Evolutionary conservation across 768 basidiomycete species (phyloP).

Genomic region (Rhodosporidiobolus sp.): DNA sequence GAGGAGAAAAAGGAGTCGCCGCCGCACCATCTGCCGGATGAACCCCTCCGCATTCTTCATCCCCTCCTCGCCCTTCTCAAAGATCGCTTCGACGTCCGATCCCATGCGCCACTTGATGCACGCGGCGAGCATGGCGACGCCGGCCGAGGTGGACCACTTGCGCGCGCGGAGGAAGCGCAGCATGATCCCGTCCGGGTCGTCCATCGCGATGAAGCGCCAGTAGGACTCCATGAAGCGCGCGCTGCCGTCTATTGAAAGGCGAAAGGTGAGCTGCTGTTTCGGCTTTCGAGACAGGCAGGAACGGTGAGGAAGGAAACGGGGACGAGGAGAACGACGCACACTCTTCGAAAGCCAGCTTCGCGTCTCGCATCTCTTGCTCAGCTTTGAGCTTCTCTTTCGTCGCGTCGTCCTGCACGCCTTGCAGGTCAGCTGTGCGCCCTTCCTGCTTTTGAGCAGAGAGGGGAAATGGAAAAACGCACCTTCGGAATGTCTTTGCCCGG

Average conservation of each 20-base stretch:
- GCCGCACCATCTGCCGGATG: constrained; percentile 38
- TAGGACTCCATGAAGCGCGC: constrained; percentile 36
- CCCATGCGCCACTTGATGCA: constrained; percentile 44
- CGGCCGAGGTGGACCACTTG: constrained; percentile 42
- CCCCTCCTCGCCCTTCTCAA: constrained; percentile 41
- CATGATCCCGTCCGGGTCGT: constrained; percentile 40
- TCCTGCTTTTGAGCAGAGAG: too few relatives aligned
- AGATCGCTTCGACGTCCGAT: constrained; percentile 41
- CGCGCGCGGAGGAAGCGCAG: constrained; percentile 41
- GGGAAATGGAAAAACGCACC: too few relatives aligned
- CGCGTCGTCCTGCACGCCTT: constrained; percentile 40
- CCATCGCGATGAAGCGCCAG: constrained; percentile 39
- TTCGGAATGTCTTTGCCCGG: constrained; percentile 32
- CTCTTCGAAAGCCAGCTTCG: constrained; percentile 38
- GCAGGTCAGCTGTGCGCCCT: too few relatives aligned
- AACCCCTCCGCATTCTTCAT: constrained; percentile 38
- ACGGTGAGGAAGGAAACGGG: not conserved
- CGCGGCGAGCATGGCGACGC: constrained; percentile 39
- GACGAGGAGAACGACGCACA: constrained; percentile 2
- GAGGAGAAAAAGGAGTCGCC: too few relatives aligned
- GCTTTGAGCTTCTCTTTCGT: constrained; percentile 36
- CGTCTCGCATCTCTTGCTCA: constrained; percentile 36
- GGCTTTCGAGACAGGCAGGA: not conserved
- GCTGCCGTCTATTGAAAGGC: constrained; percentile 39
- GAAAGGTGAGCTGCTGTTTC: too few relatives aligned